These are phyloP conservation scores for Baorangia bicolor DNA, from an alignment of 768 basidiomycete genomes.

Conservation along the genomic window DNA sequence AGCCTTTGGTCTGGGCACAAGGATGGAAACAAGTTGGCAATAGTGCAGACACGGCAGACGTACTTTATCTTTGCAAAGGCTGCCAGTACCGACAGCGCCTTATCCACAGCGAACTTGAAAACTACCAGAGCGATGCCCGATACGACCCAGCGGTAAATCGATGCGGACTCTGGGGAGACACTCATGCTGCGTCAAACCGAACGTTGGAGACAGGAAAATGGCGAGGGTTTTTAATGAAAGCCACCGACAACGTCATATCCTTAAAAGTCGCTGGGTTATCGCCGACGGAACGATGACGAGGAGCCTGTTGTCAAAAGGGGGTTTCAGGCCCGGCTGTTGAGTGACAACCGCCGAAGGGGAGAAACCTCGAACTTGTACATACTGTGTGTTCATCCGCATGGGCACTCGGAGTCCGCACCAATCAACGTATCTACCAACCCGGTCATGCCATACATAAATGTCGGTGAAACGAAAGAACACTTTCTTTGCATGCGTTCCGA, in stretches of 20 bases:
- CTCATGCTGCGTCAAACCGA: slow-evolving; percentile 6
- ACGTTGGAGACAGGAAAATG: not conserved
- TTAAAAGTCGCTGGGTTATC: not conserved
- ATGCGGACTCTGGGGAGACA: not conserved
- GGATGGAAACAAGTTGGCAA: not conserved
- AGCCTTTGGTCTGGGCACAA: not conserved
- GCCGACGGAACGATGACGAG: not conserved
- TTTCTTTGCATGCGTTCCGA: too few species aligned
- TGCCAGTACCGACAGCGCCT: not conserved
- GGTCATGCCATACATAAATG: too few species aligned
- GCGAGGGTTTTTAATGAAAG: not conserved
- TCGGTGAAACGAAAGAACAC: too few species aligned
- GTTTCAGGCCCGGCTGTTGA: not conserved
- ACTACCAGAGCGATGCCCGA: slow-evolving; percentile 3
- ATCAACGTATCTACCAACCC: too few species aligned
- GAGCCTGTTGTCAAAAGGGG: not conserved
- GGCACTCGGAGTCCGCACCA: too few species aligned
- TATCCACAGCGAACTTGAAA: slow-evolving; percentile 10
- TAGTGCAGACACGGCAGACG: not conserved
- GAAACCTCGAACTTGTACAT: not conserved
- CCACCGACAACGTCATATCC: not conserved
- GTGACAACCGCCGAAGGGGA: not conserved
- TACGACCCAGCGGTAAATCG: slow-evolving; percentile 9
- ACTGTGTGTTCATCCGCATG: too few species aligned
- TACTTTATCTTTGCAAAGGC: slow-evolving; percentile 22